These are phyloP conservation scores for Areca catechu DNA, from an alignment of 176 grass and related monocot species.

Conservation along the genomic window DNA sequence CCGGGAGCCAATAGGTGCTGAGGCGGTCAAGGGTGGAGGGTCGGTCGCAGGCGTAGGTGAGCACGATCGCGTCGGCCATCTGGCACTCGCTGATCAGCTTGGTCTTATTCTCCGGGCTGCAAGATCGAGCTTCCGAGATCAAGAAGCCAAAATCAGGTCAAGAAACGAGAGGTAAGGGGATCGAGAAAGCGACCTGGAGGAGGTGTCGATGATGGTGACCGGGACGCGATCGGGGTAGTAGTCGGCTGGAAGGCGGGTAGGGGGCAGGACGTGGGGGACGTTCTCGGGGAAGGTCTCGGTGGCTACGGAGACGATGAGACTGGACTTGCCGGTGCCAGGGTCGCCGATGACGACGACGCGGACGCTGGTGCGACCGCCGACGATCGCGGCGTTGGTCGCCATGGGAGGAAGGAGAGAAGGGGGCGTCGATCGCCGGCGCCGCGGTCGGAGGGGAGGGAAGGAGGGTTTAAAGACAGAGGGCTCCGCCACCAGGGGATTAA, in stretches of 20 bases:
- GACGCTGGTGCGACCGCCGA: constrained; percentile 54
- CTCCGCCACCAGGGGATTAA: too few species aligned
- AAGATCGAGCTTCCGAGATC: not conserved
- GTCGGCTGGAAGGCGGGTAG: constrained; percentile 72
- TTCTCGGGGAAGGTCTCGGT: constrained; percentile 83
- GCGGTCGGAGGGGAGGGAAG: too few species aligned
- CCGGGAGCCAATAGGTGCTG: constrained; percentile 84
- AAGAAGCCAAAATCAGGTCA: not conserved
- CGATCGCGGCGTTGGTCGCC: too few species aligned
- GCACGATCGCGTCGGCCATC: constrained; percentile 70
- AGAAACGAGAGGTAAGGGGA: not conserved
- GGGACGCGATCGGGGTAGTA: constrained; percentile 90
- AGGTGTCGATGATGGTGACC: constrained; percentile 93
- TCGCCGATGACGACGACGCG: constrained; percentile 86
- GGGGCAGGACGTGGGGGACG: constrained; percentile 55
- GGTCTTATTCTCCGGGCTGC: constrained; percentile 70
- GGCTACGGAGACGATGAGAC: constrained; percentile 67
- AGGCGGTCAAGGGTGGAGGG: constrained; percentile 71
- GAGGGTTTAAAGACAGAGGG: too few species aligned
- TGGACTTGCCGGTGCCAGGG: constrained; percentile 79
- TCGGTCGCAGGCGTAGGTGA: constrained; percentile 80
- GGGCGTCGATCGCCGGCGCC: too few species aligned
- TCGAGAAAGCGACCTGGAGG: constrained; percentile 32
- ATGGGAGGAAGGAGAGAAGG: too few species aligned
- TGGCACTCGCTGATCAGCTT: constrained; percentile 90